These are phyloP conservation scores for Phytophthora brassicae DNA, from an alignment of 352 stramenopile genomes.

Conservation along the genomic window DNA sequence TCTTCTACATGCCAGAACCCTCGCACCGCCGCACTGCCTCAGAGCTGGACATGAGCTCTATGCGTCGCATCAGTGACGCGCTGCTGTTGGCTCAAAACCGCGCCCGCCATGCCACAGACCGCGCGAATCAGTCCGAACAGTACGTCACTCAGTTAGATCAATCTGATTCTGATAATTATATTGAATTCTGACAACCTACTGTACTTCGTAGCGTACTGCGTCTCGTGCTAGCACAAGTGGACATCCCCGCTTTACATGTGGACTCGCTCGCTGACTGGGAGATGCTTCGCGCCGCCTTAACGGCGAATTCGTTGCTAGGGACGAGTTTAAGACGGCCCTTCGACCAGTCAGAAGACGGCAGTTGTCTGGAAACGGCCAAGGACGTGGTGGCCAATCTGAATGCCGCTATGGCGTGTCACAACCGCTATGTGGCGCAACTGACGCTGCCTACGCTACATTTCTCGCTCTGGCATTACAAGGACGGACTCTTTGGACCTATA, in stretches of 20 bases:
- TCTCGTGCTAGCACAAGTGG: slow-evolving; percentile 32
- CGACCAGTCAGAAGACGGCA: slow-evolving; percentile 9
- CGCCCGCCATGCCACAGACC: slow-evolving; percentile 54
- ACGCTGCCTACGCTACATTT: slow-evolving; percentile 29
- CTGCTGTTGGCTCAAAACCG: slow-evolving; percentile 74
- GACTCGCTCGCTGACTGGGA: slow-evolving; percentile 33
- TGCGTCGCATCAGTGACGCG: slow-evolving; percentile 68
- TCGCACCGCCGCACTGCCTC: slow-evolving; percentile 41
- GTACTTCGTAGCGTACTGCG: slow-evolving; percentile 25
- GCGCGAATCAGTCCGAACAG: slow-evolving; percentile 67
- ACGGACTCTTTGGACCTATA: slow-evolving; percentile 30
- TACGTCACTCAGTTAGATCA: slow-evolving; percentile 35
- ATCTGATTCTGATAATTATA: slow-evolving; percentile 13
- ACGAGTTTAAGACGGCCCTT: slow-evolving; percentile 4
- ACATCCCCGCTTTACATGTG: slow-evolving; percentile 21
- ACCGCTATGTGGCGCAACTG: slow-evolving; percentile 28
- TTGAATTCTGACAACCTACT: neutral
- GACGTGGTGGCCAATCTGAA: slow-evolving; percentile 49
- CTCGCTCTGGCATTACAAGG: slow-evolving; percentile 21
- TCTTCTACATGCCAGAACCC: slow-evolving; percentile 17
- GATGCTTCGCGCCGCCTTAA: slow-evolving; percentile 23
- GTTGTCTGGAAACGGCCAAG: slow-evolving; percentile 38
- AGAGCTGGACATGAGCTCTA: slow-evolving; percentile 56
- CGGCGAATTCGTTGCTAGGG: slow-evolving; percentile 13
- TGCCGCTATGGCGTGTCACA: slow-evolving; percentile 27